phyloP scores from a whole-genome alignment of 345 rosid genomes.

The Lepidium didymum region DNA sequence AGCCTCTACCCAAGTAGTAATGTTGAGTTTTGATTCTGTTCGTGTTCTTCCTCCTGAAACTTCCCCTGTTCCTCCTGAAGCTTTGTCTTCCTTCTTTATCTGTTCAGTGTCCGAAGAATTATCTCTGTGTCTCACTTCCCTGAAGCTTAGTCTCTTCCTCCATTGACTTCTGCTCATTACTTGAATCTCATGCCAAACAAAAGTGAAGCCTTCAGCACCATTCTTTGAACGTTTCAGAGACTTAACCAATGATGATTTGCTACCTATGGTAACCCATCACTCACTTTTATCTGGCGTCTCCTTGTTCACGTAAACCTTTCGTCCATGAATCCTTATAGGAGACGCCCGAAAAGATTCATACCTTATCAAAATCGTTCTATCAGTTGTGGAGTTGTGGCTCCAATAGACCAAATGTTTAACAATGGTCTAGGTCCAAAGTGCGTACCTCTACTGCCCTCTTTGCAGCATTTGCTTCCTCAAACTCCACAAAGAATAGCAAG shows the following conservation, averaged over 20 bases:
- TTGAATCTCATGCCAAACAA: neutral
- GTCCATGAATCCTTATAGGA: constrained; percentile 46
- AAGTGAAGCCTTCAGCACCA: neutral
- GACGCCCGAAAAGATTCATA: constrained; percentile 51
- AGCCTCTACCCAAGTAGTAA: neutral
- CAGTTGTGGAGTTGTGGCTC: neutral
- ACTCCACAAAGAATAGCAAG: constrained; percentile 67
- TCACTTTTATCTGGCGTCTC: constrained; percentile 19
- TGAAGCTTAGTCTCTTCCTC: constrained; percentile 37
- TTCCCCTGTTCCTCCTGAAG: neutral
- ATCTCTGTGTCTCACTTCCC: constrained; percentile 21
- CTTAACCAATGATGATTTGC: neutral
- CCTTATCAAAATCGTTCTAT: neutral
- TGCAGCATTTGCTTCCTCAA: constrained; percentile 57
- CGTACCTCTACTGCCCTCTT: constrained; percentile 64
- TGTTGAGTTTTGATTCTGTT: neutral
- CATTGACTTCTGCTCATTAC: constrained; percentile 30
- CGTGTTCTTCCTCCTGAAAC: neutral
- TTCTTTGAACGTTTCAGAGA: neutral
- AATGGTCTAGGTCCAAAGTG: neutral
- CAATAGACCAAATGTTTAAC: neutral
- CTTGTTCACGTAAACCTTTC: constrained; percentile 36
- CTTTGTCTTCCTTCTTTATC: neutral
- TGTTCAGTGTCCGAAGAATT: neutral
- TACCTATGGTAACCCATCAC: neutral